Base-by-base conservation (phyloP, 805 yeast genomes). In the Jamesozyma spencerorum region DNA sequence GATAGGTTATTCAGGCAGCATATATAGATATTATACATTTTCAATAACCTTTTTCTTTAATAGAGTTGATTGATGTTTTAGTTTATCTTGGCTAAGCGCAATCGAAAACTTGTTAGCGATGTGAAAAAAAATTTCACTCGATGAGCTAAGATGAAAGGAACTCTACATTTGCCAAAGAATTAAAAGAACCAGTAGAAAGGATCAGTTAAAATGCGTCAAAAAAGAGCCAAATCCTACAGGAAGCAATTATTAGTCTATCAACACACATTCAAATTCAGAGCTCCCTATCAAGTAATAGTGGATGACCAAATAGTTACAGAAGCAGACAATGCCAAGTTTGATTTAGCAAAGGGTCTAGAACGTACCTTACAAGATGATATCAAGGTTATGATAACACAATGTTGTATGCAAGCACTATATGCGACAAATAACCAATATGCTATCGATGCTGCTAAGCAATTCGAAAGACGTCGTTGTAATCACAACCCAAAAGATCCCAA, bases 301-400 rank as follows among this genome's bases (percentile, higher is more conserved):
- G 98, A 92, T 58, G 85, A 85, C 47, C 83, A 81, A 48, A 62
- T 87, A 8, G 76, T 92, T 4, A 61, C 76, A 27, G 78, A 74
- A 32, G 77, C 86, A 33, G 75, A 73, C 44, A 70, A 74, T 43
- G 72, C 85, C 13, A 79, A 81, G 41, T 85, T 75, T 59, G 87
- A 90, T 60, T 63, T 92, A n/a, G 69, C 67, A n/a, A 83, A 84
- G 55, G 95, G 92, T 11, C 66, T 92, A 26, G 69, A 76, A 42
- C 38, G 92, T 46, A 85, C 95, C 0, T 65, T 90, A 12, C 97
- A 90, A 59, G 85, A 79, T 11, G 88, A 84, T 51, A 75, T 79
- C 24, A 92, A 90, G 55, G 84, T 85, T 17, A 75, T 92, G 94
- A 83, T 92, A 40, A 86, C 98, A 2, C 97, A 92, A 61, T 92